Evolutionary conservation across 163 green algal genomes (phyloP).

Genomic region (Chlamydomonas reinhardtii): DNA sequence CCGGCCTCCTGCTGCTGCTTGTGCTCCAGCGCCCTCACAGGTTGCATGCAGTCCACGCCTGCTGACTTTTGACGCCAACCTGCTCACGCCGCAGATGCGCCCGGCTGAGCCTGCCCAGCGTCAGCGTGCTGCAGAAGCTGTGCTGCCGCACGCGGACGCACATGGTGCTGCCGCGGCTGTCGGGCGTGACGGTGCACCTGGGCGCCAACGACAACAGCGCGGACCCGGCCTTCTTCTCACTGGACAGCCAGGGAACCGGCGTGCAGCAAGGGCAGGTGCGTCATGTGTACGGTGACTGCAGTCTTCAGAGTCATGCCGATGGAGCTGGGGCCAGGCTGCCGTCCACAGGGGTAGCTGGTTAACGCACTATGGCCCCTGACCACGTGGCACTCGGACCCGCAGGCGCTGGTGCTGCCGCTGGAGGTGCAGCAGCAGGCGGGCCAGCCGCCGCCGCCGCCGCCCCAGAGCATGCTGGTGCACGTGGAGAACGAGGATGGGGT

Average conservation of each 20-base stretch:
- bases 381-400: neutral
- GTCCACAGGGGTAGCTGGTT: neutral
- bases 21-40: too few relatives aligned
- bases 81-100: constrained; percentile 12
- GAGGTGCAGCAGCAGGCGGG: neutral
- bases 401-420: constrained; percentile 36
- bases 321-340: too few relatives aligned
- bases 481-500: neutral
- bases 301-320: neutral
- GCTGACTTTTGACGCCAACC: too few relatives aligned
- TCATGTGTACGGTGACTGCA: neutral
- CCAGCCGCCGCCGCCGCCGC: neutral
- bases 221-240: neutral
- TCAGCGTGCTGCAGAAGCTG: constrained; percentile 35
- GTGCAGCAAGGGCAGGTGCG: constrained; percentile 23
- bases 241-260: constrained; percentile 8
- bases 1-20: too few relatives aligned
- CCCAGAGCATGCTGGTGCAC: constrained; percentile 1
- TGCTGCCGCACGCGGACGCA: constrained; percentile 28
- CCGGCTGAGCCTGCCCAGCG: constrained; percentile 20
- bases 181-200: constrained; percentile 20
- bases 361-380: neutral
- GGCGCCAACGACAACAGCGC: constrained; percentile 10
- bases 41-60: too few relatives aligned
- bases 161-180: neutral